A percentile compares a stretch with the other conserved stretches of the same genome.
Conservation (phyloP, 495 filamentous ascomycete genomes). For the Penicillium goetzii region DNA sequence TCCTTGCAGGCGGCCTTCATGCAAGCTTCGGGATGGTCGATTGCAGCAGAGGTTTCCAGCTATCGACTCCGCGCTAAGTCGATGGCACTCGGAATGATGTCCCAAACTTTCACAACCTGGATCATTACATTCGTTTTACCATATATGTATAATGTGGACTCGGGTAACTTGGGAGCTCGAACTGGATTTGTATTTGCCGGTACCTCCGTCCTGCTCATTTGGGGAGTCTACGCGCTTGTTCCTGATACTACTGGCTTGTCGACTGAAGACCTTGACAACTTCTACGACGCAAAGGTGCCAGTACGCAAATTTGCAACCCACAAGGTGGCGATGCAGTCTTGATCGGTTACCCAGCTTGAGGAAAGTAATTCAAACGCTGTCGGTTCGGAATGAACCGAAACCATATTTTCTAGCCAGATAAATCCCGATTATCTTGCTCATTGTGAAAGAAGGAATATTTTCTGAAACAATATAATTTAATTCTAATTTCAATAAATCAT, state of each 20-base stretch:
- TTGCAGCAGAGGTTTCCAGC: constrained; percentile 23
- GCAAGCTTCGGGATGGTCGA: constrained; percentile 22
- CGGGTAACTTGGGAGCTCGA: constrained; percentile 22
- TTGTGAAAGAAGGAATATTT: neutral
- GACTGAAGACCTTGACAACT: constrained; percentile 23
- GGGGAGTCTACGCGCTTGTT: constrained; percentile 17
- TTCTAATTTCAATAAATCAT: neutral
- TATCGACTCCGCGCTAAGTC: constrained; percentile 24
- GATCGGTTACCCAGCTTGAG: neutral
- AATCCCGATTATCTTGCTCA: neutral
- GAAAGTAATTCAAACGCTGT: neutral
- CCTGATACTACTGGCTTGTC: constrained; percentile 23
- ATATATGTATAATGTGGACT: constrained; percentile 28
- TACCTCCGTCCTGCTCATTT: constrained; percentile 18
- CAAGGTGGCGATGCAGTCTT: constrained; percentile 6
- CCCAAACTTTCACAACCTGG: constrained; percentile 20
- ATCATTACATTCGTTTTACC: constrained; percentile 22
- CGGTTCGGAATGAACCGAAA: neutral
- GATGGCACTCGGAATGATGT: constrained; percentile 21
- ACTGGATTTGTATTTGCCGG: constrained; percentile 24
- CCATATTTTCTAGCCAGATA: neutral
- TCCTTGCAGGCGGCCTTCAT: constrained; percentile 18
- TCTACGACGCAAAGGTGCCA: constrained; percentile 24
- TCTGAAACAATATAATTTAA: neutral
- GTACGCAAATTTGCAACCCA: constrained; percentile 15